Percentiles rank a stretch among this genome's conserved stretches.
Conservation (phyloP, 1,284 basidiomycete genomes). For the Ustilago xerochloae region DNA sequence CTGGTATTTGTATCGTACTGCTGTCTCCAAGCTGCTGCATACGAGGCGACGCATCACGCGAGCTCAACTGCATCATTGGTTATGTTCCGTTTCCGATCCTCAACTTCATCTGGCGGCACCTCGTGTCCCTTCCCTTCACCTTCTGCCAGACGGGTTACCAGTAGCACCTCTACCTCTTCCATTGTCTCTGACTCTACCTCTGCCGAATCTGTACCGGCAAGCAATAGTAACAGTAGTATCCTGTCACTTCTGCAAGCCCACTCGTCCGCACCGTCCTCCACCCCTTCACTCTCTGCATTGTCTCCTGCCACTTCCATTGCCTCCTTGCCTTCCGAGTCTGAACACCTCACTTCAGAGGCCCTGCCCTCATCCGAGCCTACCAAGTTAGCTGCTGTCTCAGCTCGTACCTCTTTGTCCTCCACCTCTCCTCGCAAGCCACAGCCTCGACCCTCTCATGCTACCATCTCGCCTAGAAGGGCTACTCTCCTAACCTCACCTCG, state of each 20-base stretch:
- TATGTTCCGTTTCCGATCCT: slow-evolving; percentile 48
- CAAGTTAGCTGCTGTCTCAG: slow-evolving; percentile 2
- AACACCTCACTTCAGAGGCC: slow-evolving; percentile 14
- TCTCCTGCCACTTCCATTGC: slow-evolving; percentile 24
- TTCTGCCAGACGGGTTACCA: slow-evolving; percentile 1
- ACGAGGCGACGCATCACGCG: slow-evolving; percentile 17
- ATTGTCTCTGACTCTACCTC: slow-evolving; percentile 4
- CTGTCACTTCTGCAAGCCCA: slow-evolving; percentile 37
- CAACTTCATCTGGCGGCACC: slow-evolving; percentile 19
- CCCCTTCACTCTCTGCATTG: slow-evolving; percentile 4
- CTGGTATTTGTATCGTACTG: slow-evolving; percentile 9
- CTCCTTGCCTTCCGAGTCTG: slow-evolving; percentile 10
- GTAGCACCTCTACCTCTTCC: slow-evolving; percentile 19
- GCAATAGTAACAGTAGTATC: slow-evolving; percentile 26
- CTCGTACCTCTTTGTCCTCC: slow-evolving; percentile 6
- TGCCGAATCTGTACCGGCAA: slow-evolving; percentile 17
- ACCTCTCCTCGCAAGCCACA: slow-evolving; percentile 9
- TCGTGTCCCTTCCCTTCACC: slow-evolving; percentile 7
- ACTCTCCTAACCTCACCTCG: slow-evolving; percentile 19
- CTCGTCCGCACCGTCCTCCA: slow-evolving; percentile 21
- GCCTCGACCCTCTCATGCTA: not conserved
- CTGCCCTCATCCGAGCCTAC: slow-evolving; percentile 3
- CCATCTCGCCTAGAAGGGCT: slow-evolving; percentile 6
- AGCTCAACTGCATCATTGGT: slow-evolving; percentile 2
- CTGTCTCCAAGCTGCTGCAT: not conserved